These are phyloP conservation scores for Aspergillus persii DNA, from an alignment of 2,329 filamentous ascomycete species.

Conservation along the genomic window DNA sequence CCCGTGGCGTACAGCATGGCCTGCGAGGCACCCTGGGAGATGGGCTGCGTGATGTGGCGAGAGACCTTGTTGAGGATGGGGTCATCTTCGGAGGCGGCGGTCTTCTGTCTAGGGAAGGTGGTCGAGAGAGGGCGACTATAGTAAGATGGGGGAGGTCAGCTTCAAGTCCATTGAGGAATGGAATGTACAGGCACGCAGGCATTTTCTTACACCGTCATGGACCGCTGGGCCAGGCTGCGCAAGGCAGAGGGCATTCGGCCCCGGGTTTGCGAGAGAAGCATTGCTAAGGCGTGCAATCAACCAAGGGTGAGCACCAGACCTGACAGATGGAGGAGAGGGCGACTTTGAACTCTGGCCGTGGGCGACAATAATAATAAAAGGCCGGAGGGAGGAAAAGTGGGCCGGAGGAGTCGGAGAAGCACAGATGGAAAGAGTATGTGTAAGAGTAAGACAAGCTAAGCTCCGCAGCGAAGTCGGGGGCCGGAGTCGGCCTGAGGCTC, in stretches of 20 bases:
- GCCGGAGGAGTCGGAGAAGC: not conserved
- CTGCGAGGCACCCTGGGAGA: conserved; percentile 96
- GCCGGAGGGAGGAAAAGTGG: conserved; percentile 2
- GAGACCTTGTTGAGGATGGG: conserved; percentile 77
- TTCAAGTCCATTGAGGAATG: not conserved
- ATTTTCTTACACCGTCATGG: conserved; percentile 9
- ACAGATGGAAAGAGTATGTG: too few species aligned
- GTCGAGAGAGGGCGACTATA: conserved; percentile 37
- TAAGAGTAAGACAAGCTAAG: not conserved
- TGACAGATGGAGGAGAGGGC: conserved; percentile 1
- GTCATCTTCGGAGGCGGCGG: conserved; percentile 46
- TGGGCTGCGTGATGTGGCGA: conserved; percentile 84
- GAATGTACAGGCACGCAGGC: not conserved
- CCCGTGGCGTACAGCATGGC: conserved; percentile 98
- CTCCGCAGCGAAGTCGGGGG: conserved; percentile 21
- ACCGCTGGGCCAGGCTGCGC: conserved; percentile 18
- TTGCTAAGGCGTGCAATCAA: conserved; percentile 12
- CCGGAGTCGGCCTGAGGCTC: conserved; percentile 13
- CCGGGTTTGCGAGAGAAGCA: conserved; percentile 30
- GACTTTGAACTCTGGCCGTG: not conserved
- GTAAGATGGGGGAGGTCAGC: not conserved
- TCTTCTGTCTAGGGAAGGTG: conserved; percentile 47
- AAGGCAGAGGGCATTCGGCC: conserved; percentile 30
- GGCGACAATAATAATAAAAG: not conserved
- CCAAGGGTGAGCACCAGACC: not conserved